Conservation (phyloP, 441 rosid species). For the Gossypium davidsonii region DNA sequence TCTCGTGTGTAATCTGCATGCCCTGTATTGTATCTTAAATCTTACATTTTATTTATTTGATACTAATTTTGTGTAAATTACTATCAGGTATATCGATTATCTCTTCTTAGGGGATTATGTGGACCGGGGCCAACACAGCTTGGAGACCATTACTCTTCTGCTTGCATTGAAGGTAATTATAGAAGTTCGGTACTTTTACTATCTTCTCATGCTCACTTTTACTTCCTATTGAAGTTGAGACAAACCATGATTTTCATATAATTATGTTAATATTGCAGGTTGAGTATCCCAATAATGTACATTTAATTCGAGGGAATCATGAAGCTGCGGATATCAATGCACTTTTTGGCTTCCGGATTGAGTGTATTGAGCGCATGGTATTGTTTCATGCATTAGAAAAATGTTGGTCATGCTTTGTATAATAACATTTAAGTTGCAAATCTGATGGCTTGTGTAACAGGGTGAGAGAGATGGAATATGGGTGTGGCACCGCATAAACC, state of each 20-base stretch:
- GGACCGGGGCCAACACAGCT: conserved; percentile 97
- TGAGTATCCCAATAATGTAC: conserved; percentile 85
- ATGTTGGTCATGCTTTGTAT: conserved; percentile 5
- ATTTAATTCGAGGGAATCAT: conserved; percentile 96
- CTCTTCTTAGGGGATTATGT: conserved; percentile 99
- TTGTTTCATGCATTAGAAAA: conserved; percentile 12
- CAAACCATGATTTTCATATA: conserved; percentile 11
- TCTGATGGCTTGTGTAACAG: conserved; percentile 38
- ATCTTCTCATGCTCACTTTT: conserved; percentile 4
- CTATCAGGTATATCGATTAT: conserved; percentile 87
- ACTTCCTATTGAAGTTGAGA: conserved; percentile 18
- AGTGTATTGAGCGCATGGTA: conserved; percentile 99
- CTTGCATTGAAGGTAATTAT: conserved; percentile 85
- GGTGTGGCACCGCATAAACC: conserved; percentile 97
- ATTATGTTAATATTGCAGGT: conserved; percentile 46
- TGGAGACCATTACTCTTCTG: conserved; percentile 86
- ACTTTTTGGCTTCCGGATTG: conserved; percentile 95
- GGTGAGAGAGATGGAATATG: conserved; percentile 99
- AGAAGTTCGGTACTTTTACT: neutral
- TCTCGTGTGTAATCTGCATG: neutral
- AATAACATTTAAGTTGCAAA: conserved; percentile 16
- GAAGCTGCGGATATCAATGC: conserved; percentile 99
- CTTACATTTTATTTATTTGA: neutral
- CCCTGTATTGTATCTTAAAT: neutral
- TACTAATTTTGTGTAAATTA: conserved; percentile 25